A percentile compares a stretch with the other conserved stretches of the same genome.
Evolutionary conservation across 257 asterid genomes (phyloP).

Genomic region (Lantana camara): DNA sequence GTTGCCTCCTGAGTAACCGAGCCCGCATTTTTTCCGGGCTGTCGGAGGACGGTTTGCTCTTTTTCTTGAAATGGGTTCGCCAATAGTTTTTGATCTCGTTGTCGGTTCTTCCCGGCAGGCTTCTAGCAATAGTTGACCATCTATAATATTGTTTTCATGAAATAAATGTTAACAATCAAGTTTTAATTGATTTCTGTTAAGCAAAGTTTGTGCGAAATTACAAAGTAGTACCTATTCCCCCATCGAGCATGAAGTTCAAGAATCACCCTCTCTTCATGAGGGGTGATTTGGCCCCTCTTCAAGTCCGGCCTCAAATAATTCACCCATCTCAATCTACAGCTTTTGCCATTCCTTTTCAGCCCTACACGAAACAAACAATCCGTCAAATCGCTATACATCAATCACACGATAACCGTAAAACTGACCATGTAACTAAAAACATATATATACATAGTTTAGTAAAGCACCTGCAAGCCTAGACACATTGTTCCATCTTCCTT

Average conservation of each 20-base stretch:
- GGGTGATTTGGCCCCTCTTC: constrained; percentile 90
- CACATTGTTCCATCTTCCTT: constrained; percentile 95
- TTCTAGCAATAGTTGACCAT: constrained; percentile 91
- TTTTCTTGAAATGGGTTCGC: constrained; percentile 90
- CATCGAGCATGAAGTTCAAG: constrained; percentile 80
- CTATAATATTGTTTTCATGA: constrained; percentile 26
- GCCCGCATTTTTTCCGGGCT: constrained; percentile 45
- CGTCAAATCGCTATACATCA: neutral
- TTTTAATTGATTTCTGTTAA: no score
- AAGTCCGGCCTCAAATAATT: constrained; percentile 94
- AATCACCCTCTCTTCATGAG: constrained; percentile 74
- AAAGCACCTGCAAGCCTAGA: constrained; percentile 75
- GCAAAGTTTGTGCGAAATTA: neutral
- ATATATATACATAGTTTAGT: no score
- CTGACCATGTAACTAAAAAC: no score
- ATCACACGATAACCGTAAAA: neutral
- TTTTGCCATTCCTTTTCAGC: constrained; percentile 86
- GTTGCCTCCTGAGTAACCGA: constrained; percentile 59
- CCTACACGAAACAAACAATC: constrained; percentile 59
- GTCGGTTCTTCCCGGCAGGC: constrained; percentile 81
- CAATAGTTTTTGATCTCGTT: constrained; percentile 84
- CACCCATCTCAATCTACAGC: constrained; percentile 95
- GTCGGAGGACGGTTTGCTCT: constrained; percentile 37
- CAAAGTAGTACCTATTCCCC: constrained; percentile 77
- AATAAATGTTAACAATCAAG: neutral